Evolutionary conservation across 176 grass and related monocot genomes (phyloP).

Genomic region (Secale cereale): DNA sequence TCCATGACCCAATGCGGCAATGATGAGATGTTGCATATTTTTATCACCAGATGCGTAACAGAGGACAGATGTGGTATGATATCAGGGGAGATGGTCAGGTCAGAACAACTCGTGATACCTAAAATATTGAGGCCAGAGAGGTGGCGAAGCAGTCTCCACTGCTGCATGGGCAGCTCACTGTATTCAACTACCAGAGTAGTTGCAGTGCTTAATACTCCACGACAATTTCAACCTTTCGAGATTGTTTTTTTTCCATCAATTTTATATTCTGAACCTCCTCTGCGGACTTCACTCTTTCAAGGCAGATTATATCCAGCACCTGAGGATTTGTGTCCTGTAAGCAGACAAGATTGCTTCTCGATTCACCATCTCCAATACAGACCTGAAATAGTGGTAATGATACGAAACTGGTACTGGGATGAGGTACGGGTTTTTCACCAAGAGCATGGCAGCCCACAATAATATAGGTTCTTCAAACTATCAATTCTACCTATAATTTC

Average conservation of each 20-base stretch:
- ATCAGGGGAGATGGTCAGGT: neutral
- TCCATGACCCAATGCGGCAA: neutral
- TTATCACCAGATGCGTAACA: neutral
- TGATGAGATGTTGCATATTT: neutral
- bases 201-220: neutral
- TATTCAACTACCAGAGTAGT: neutral
- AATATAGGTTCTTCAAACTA: neutral
- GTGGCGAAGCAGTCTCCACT: conserved; percentile 16
- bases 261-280: conserved; percentile 12
- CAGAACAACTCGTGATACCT: neutral
- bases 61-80: neutral
- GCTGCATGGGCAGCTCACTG: neutral
- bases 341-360: neutral
- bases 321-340: neutral
- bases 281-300: conserved; percentile 6
- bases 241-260: neutral
- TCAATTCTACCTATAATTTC: neutral
- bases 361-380: neutral
- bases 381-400: neutral
- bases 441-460: accelerated
- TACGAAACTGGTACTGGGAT: neutral
- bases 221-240: neutral
- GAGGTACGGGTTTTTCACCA: neutral
- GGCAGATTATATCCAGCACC: neutral
- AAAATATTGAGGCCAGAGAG: neutral